Evolutionary conservation across 805 yeast species (phyloP).

Genomic region (Saccharomycopsis sp.): DNA sequence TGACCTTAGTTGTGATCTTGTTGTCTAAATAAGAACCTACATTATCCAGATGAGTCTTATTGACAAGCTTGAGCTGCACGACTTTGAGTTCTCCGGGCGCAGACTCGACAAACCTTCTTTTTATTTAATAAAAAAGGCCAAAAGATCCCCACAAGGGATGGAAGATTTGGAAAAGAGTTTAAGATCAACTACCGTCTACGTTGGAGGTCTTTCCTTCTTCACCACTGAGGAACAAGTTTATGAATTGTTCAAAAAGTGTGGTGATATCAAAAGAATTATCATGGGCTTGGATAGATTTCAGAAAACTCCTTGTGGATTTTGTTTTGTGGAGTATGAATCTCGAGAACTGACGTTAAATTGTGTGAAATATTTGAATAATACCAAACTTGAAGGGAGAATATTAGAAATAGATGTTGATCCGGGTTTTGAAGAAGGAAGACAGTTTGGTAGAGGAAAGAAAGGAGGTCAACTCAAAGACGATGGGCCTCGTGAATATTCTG

Average conservation of each 20-base stretch:
- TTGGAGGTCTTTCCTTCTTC: constrained; percentile 81
- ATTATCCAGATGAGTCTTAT: constrained; percentile 18
- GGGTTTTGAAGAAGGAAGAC: constrained; percentile 92
- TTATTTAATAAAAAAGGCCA: constrained; percentile 58
- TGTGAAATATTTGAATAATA: constrained; percentile 69
- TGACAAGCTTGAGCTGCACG: constrained; percentile 42
- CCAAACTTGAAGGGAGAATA: constrained; percentile 72
- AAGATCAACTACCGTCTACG: constrained; percentile 69
- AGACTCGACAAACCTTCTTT: constrained; percentile 65
- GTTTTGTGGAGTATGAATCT: constrained; percentile 71
- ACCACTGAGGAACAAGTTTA: constrained; percentile 93
- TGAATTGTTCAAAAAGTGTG: constrained; percentile 78
- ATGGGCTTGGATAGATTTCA: constrained; percentile 93
- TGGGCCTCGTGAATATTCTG: too few species aligned
- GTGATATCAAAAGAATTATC: constrained; percentile 65
- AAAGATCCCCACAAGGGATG: constrained; percentile 38
- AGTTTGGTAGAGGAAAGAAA: constrained; percentile 83
- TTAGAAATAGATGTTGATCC: constrained; percentile 90
- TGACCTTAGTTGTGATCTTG: too few species aligned
- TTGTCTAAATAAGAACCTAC: too few species aligned
- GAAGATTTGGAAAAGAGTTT: constrained; percentile 58
- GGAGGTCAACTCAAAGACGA: constrained; percentile 92
- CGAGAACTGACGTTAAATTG: constrained; percentile 72
- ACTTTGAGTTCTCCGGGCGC: constrained; percentile 52
- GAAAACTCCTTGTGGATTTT: constrained; percentile 93